These are phyloP conservation scores for Heracleum sosnowskyi DNA, from an alignment of 129 eudicot species.

Conservation along the genomic window DNA sequence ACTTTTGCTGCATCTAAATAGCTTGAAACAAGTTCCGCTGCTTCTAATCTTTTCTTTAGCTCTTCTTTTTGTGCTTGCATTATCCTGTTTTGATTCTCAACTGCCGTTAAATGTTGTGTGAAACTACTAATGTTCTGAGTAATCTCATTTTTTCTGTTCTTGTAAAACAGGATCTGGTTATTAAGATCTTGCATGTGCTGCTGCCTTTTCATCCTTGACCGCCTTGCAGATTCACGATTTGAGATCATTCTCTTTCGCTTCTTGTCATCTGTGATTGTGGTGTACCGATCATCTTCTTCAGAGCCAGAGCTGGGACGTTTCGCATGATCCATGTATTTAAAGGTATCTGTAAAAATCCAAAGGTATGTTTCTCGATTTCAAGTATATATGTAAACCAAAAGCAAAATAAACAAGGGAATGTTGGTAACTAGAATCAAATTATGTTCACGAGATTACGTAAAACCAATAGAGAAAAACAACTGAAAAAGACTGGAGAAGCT, in stretches of 20 bases:
- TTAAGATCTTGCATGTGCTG: slow-evolving; percentile 48
- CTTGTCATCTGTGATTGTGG: slow-evolving; percentile 33
- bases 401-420: not conserved
- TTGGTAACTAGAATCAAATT: not conserved
- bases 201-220: slow-evolving; percentile 60
- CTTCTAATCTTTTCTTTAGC: slow-evolving; percentile 36
- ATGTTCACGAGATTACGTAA: slow-evolving; percentile 47
- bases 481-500: slow-evolving; percentile 57
- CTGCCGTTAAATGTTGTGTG: not conserved
- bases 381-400: not conserved
- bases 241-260: slow-evolving; percentile 64
- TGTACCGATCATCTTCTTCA: slow-evolving; percentile 21
- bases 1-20: slow-evolving; percentile 17
- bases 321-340: not conserved
- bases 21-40: slow-evolving; percentile 28
- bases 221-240: slow-evolving; percentile 60
- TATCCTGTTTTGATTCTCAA: slow-evolving; percentile 38
- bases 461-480: slow-evolving; percentile 65
- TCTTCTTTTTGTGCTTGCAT: slow-evolving; percentile 34
- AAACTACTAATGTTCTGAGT: slow-evolving; percentile 20
- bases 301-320: slow-evolving; percentile 29
- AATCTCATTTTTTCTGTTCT: slow-evolving; percentile 30
- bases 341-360: not conserved
- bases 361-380: not conserved
- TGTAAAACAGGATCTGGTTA: slow-evolving; percentile 27